A percentile compares a stretch with the other conserved stretches of the same genome.
phyloP scores from a whole-genome alignment of 2,329 filamentous ascomycete species.

The Parasarocladium wereldwijsianum region DNA sequence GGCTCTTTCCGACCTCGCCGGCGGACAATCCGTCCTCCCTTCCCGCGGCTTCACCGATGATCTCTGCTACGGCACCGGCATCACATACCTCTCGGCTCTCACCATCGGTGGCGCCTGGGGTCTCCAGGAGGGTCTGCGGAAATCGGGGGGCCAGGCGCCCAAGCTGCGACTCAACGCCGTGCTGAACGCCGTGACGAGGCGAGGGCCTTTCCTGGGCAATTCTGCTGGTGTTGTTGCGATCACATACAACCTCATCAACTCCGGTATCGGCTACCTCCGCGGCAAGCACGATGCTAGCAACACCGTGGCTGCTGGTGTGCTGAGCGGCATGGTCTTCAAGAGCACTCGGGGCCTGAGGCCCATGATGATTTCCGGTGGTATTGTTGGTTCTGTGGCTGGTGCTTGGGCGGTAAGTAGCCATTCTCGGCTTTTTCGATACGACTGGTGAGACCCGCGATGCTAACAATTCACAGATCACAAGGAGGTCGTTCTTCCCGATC shows the following conservation, averaged over 20 bases:
- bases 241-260: slow-evolving; percentile 90
- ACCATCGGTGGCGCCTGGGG: slow-evolving; percentile 84
- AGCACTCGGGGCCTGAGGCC: slow-evolving; percentile 79
- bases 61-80: slow-evolving; percentile 91
- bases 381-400: slow-evolving; percentile 76
- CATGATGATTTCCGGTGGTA: slow-evolving; percentile 86
- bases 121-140: slow-evolving; percentile 72
- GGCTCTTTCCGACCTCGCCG: slow-evolving; percentile 71
- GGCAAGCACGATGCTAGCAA: slow-evolving; percentile 86
- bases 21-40: slow-evolving; percentile 74
- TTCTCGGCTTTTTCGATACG: not conserved
- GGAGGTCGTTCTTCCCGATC: slow-evolving; percentile 27
- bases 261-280: slow-evolving; percentile 60
- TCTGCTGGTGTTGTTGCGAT: slow-evolving; percentile 91
- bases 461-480: slow-evolving; percentile 16
- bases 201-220: slow-evolving; percentile 92
- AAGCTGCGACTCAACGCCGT: slow-evolving; percentile 90
- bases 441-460: not conserved
- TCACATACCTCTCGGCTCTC: slow-evolving; percentile 83
- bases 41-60: slow-evolving; percentile 97
- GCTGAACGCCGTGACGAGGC: slow-evolving; percentile 81
- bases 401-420: slow-evolving; percentile 68
- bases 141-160: slow-evolving; percentile 62
- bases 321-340: slow-evolving; percentile 94
- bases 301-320: slow-evolving; percentile 66